Base-by-base conservation (phyloP, 306 rosid genomes). In the Trifolium fragiferum region DNA sequence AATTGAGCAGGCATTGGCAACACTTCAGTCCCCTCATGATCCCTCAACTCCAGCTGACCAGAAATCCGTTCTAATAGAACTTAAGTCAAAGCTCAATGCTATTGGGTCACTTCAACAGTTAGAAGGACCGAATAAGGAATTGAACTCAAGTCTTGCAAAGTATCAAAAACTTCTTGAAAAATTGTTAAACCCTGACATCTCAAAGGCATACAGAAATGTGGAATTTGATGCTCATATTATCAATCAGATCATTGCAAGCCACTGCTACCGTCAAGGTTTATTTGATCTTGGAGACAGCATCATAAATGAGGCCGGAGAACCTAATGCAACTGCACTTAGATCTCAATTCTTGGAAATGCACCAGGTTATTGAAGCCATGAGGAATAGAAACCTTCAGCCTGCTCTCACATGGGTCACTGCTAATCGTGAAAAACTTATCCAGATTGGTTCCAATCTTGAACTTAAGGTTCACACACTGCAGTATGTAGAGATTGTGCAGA, bases 251-350 rank as follows among this genome's bases (percentile, higher is more conserved):
- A 79, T 90, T 73, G 92, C 92, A 35, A 87, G 66, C 88, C 96
- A 92, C 85, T 87, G 90, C 73, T 86, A 90, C 76, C 93, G 54
- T 72, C 86, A 81, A 65, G 96, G 93, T 63, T 78, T 82, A 61
- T 87, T 87, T 86, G 93, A 90, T 75, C 80, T 92, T 73, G 98
- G 96, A 64, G 98, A 92, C 54, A 82, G 86, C 84, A 75, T 92
- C 54, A 74, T 80, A 50, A 75, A 77, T 10, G 98, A 92, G 84
- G 88, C 98, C 51, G 92, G 90, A 60, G 93, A 82, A 72, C 83
- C 80, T 19, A 86, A 88, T 63, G 68, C 85, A 62, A 61, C 89
- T 70, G 64, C 74, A 49, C 13, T 88, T 62, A 92, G 84, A 78
- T 79, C 84, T 78, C 89, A 87, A 15, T 92, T 90, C 75, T 19